A percentile compares a stretch with the other conserved stretches of the same genome.
These are phyloP conservation scores for Mycena kentingensis DNA, from an alignment of 768 basidiomycete species.

Conservation along the genomic window DNA sequence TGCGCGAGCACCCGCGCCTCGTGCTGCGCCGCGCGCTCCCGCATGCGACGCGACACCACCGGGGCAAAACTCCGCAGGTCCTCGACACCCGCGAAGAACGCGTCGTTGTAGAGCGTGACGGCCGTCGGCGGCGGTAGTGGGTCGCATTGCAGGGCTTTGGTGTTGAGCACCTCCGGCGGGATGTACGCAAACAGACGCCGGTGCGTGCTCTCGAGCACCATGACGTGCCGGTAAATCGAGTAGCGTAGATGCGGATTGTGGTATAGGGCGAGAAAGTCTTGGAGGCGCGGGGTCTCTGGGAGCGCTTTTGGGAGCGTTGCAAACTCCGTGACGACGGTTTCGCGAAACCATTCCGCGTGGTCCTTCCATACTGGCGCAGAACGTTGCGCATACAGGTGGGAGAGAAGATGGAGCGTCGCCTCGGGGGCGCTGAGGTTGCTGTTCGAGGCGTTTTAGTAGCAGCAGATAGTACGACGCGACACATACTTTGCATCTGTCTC, in stretches of 20 bases:
- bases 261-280: constrained; percentile 43
- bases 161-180: constrained; percentile 54
- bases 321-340: constrained; percentile 51
- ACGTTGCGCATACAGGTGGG: constrained; percentile 85
- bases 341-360: constrained; percentile 66
- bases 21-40: constrained; percentile 39
- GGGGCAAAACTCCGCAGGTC: constrained; percentile 49
- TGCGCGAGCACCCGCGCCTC: constrained; percentile 57
- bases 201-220: constrained; percentile 69
- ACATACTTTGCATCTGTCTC: constrained; percentile 64
- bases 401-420: constrained; percentile 72
- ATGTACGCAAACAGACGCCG: constrained; percentile 70
- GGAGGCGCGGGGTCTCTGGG: constrained; percentile 34
- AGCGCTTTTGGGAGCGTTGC: constrained; percentile 38
- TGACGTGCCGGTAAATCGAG: constrained; percentile 72
- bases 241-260: constrained; percentile 41
- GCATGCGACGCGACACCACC: constrained; percentile 33
- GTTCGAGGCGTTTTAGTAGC: constrained; percentile 8
- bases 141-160: constrained; percentile 74
- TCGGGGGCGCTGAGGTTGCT: constrained; percentile 44
- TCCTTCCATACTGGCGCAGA: constrained; percentile 84
- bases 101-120: constrained; percentile 62
- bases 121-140: constrained; percentile 76
- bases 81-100: constrained; percentile 73
- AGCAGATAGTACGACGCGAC: constrained; percentile 18